Percentiles rank a stretch among this genome's conserved stretches.
Evolutionary conservation across 805 yeast genomes (phyloP).

Genomic region (Metahyphopichia silvanorum): DNA sequence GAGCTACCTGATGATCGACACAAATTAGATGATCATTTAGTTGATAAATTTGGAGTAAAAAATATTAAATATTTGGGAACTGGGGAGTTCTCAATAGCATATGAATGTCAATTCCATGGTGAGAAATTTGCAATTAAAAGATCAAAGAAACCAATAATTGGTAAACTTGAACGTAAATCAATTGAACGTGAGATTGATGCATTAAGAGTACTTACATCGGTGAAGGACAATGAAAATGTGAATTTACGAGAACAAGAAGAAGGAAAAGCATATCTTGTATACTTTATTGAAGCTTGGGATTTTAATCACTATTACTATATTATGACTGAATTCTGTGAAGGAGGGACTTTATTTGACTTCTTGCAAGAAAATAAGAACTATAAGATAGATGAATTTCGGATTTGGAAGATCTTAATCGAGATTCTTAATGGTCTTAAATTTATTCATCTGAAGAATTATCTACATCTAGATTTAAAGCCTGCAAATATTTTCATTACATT

Average conservation of each 20-base stretch:
- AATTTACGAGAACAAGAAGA: constrained; percentile 44
- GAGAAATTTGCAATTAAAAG: constrained; percentile 84
- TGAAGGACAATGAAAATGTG: constrained; percentile 30
- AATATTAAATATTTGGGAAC: constrained; percentile 71
- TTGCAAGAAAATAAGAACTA: constrained; percentile 70
- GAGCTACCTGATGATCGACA: constrained; percentile 1
- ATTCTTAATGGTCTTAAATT: constrained; percentile 73
- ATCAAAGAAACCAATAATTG: constrained; percentile 60
- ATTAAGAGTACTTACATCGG: constrained; percentile 41
- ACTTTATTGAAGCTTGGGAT: constrained; percentile 85
- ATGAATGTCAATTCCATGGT: constrained; percentile 67
- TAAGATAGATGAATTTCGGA: constrained; percentile 91
- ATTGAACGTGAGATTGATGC: constrained; percentile 76
- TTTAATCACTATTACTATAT: constrained; percentile 72
- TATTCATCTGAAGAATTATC: constrained; percentile 68
- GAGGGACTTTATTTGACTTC: constrained; percentile 83
- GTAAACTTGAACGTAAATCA: constrained; percentile 53
- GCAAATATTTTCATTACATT: constrained; percentile 92
- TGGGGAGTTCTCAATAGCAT: constrained; percentile 91
- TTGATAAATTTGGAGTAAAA: constrained; percentile 45
- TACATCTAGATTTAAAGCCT: constrained; percentile 92
- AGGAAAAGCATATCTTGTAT: constrained; percentile 75
- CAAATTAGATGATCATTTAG: constrained; percentile 42
- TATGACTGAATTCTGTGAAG: constrained; percentile 94
- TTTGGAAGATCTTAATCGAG: constrained; percentile 93